These are phyloP conservation scores for Rhizoclosmatium sp. DNA, from an alignment of 192 early-diverging fungal genomes.

Conservation along the genomic window DNA sequence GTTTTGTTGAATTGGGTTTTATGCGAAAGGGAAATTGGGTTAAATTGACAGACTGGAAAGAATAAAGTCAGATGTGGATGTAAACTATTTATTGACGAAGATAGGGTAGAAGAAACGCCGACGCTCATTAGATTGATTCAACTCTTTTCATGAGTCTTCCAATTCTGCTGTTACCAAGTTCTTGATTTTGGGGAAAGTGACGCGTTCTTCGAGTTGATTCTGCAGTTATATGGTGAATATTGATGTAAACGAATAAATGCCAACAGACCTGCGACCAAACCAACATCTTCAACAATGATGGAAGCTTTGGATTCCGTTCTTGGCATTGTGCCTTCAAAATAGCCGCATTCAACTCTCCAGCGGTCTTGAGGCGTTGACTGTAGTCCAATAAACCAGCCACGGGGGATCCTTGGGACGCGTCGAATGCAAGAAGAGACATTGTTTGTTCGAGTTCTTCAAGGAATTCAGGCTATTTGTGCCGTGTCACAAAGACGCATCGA, in stretches of 20 bases:
- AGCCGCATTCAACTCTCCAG: constrained; percentile 93
- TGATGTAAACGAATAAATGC: not conserved
- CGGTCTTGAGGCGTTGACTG: constrained; percentile 89
- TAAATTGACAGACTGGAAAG: not conserved
- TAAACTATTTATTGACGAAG: not conserved
- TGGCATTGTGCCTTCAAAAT: constrained; percentile 89
- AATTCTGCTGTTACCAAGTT: constrained; percentile 85
- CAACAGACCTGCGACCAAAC: constrained; percentile 83
- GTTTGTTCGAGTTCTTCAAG: constrained; percentile 93
- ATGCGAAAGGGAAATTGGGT: not conserved
- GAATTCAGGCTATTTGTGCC: constrained; percentile 79
- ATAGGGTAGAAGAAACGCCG: not conserved
- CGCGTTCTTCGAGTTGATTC: constrained; percentile 85
- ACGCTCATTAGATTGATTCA: no score
- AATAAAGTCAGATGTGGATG: not conserved
- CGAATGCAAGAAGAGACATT: constrained; percentile 97
- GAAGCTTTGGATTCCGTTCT: constrained; percentile 94
- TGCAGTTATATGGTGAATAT: constrained; percentile 19
- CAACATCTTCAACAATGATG: constrained; percentile 88
- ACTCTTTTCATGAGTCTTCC: not conserved
- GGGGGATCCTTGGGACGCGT: constrained; percentile 68
- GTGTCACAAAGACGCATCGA: not conserved
- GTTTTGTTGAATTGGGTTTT: not conserved
- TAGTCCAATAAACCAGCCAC: constrained; percentile 88
- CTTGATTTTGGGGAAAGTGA: constrained; percentile 83